Conservation (phyloP, 2,329 filamentous ascomycete species). For the Periglandula ipomoeae region DNA sequence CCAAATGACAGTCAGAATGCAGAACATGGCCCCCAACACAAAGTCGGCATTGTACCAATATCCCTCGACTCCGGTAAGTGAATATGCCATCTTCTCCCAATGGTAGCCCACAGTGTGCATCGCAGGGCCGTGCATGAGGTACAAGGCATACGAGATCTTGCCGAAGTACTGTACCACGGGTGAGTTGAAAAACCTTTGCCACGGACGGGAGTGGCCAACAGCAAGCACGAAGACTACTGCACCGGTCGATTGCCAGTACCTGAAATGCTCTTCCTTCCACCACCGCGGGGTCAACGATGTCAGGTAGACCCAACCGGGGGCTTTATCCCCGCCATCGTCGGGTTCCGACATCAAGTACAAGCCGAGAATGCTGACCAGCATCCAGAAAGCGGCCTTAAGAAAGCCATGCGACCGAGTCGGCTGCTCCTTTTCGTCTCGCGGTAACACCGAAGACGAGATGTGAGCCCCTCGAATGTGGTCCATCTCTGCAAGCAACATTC, state of each 20-base stretch:
- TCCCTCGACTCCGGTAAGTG: constrained; percentile 37
- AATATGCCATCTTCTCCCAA: constrained; percentile 39
- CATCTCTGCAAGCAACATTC: constrained; percentile 45
- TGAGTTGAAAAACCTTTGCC: constrained; percentile 42
- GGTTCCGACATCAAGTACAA: constrained; percentile 41
- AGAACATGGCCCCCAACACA: constrained; percentile 34
- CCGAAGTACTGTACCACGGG: constrained; percentile 47
- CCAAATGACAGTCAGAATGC: constrained; percentile 43
- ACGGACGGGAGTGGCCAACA: constrained; percentile 34
- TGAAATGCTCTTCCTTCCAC: constrained; percentile 39
- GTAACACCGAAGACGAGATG: constrained; percentile 19
- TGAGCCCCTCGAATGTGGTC: constrained; percentile 41
- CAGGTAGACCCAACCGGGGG: constrained; percentile 44
- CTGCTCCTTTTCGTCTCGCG: constrained; percentile 13
- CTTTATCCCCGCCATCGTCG: constrained; percentile 31
- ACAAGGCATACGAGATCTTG: constrained; percentile 51
- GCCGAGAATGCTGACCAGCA: constrained; percentile 33
- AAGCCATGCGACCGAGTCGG: neutral
- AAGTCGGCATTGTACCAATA: constrained; percentile 37
- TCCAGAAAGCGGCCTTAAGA: constrained; percentile 25
- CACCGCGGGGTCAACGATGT: constrained; percentile 37
- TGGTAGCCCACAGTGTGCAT: constrained; percentile 45
- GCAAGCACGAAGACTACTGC: constrained; percentile 42
- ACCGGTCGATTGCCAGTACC: constrained; percentile 48
- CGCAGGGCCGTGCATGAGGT: constrained; percentile 51